Evolutionary conservation across 331 rosid species (phyloP), one percentile per base, ranked within the genome.

Genomic region (Arachis monticola): DNA sequence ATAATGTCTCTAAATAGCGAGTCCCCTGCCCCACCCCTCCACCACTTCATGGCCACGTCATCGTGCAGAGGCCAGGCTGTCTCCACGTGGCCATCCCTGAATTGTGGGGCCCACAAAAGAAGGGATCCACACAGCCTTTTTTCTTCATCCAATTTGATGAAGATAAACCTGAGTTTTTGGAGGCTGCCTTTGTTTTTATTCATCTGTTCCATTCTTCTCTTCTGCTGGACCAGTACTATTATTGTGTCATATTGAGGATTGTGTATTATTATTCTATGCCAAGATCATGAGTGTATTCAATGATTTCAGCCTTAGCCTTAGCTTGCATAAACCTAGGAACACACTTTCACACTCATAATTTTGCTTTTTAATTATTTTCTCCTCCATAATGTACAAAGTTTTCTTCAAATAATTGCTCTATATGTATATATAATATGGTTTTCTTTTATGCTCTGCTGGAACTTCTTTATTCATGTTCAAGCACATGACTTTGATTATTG

Each of bases 11-110:
- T 22, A 22, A 22, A 22, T 22, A 22, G 27, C 27, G 0, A 22
- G 27, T 22, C 27, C 27, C 27, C 27, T 22, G 27, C 27, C 27
- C 27, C 27, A 22, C 27, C 27, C 27, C 1, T 22, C 27, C 27
- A 22, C 27, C 27, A 22, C 1, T 22, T 22, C 27, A 22, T 22
- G 27, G 27, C 90, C 94, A 85, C 75, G 77, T 87, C 94, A 87
- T 59, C 72, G 10, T 38, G 35, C 13, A 38, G 7, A 13, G 10
- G 65, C 65, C 85, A 76, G 78, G 76, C 79, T 81, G 73, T 77
- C 70, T 70, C 81, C 84, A 77, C 79, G 78, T 85, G 89, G 76
- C 85, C 85, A 55, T 75, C 7, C 63, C 47, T 74, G 14, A 56
- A 30, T 12, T 59, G 6, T 42, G 30, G 76, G 78, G 71, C 87